Evolutionary conservation across 202 grass and related monocot species (phyloP).

Genomic region (Hordeum pubiflorum): DNA sequence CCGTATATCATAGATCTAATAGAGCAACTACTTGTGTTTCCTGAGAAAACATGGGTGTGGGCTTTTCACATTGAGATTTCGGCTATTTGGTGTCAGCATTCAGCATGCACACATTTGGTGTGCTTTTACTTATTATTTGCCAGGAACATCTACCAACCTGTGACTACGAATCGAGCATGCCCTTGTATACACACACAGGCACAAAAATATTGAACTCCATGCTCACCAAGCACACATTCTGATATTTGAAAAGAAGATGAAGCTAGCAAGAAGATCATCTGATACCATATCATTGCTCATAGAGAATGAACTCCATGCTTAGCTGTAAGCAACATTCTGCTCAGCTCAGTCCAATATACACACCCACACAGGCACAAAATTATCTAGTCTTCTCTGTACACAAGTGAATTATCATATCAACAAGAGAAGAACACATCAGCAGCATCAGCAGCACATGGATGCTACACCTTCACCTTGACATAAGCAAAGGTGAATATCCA

Average conservation of each 20-base stretch:
- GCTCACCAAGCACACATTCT: no score
- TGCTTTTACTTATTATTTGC: not conserved
- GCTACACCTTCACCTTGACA: constrained; percentile 37
- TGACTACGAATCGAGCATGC: not conserved
- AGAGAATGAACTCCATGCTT: constrained; percentile 19
- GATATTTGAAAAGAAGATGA: not conserved
- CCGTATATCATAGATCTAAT: not conserved
- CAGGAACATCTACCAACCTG: not conserved
- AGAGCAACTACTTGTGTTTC: not conserved
- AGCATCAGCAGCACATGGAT: not conserved
- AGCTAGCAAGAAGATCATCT: not conserved
- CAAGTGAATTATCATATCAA: not conserved
- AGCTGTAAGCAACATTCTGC: constrained; percentile 12
- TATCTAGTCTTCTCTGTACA: constrained; percentile 37
- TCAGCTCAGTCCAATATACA: not conserved
- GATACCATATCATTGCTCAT: not conserved
- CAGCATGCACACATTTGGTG: not conserved
- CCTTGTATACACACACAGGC: no score
- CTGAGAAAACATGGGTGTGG: not conserved
- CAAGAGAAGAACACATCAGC: not conserved
- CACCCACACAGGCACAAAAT: not conserved
- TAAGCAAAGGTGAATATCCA: constrained; percentile 39
- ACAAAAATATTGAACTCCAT: no score
- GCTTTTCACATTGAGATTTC: not conserved
- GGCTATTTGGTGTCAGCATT: not conserved